Percentiles rank a stretch among this genome's conserved stretches.
Evolutionary conservation across 2,329 filamentous ascomycete genomes (phyloP).

Genomic region (Calonectria naviculata): DNA sequence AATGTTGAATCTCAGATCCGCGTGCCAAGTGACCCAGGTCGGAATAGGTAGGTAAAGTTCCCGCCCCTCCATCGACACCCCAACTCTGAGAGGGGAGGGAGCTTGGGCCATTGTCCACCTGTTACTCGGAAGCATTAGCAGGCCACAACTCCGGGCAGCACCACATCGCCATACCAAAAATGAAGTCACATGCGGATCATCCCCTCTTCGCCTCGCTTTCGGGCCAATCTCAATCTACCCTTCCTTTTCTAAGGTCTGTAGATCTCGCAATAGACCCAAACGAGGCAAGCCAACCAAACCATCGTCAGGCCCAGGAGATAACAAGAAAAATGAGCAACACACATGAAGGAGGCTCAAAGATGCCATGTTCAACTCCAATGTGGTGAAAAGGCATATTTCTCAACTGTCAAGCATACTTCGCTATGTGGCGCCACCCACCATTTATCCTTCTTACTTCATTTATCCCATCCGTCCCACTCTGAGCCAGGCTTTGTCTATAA

Average conservation of each 20-base stretch:
- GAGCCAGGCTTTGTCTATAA: background rate
- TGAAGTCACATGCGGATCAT: background rate
- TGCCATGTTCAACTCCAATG: no score
- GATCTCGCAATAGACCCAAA: background rate
- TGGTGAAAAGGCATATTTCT: no score
- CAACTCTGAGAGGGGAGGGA: background rate
- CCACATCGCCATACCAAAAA: background rate
- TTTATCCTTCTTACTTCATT: background rate
- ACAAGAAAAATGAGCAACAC: background rate
- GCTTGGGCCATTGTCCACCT: slow-evolving; percentile 3
- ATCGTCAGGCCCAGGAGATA: background rate
- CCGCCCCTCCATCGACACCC: no score
- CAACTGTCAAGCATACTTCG: no score
- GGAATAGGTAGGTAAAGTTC: background rate
- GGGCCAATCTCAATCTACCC: background rate
- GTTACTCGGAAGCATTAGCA: no score
- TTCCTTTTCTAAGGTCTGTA: background rate
- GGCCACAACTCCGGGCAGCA: background rate
- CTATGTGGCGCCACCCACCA: background rate
- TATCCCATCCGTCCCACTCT: background rate
- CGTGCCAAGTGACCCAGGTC: background rate
- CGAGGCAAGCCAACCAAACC: background rate
- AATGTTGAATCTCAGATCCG: background rate
- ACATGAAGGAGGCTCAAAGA: background rate
- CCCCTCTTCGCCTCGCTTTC: background rate